phyloP scores from a whole-genome alignment of 768 basidiomycete genomes.

The Cystobasidium onofrii region DNA sequence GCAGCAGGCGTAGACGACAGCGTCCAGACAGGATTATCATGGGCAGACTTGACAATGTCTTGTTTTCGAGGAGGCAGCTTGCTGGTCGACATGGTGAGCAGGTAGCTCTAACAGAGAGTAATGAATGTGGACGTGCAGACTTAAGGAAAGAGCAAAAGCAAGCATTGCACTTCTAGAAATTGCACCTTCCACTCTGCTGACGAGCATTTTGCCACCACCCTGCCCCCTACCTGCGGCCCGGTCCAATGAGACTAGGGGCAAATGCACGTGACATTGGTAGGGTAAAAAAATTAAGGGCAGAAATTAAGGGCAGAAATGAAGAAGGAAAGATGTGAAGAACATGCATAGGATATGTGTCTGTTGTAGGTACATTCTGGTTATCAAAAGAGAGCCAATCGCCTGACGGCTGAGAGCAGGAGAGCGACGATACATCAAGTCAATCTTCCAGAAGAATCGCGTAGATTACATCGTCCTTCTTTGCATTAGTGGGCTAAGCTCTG shows the following conservation, averaged over 20 bases:
- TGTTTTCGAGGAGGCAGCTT: conserved; percentile 7
- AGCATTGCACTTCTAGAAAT: neutral
- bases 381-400: neutral
- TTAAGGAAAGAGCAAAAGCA: neutral
- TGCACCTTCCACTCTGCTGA: neutral
- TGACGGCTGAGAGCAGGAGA: neutral
- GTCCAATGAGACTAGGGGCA: conserved; percentile 1
- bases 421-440: too few relatives aligned
- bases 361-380: neutral
- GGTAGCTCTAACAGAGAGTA: too few relatives aligned
- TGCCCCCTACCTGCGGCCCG: neutral
- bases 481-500: neutral
- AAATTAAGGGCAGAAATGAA: too few relatives aligned
- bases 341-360: too few relatives aligned
- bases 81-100: neutral
- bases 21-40: conserved; percentile 22
- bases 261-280: neutral
- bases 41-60: conserved; percentile 1
- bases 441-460: too few relatives aligned
- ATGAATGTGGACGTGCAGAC: too few relatives aligned
- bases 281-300: neutral
- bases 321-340: neutral
- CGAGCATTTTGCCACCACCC: neutral
- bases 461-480: too few relatives aligned
- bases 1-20: neutral